These are phyloP conservation scores for Boletus semigastroideus DNA, from an alignment of 1,284 basidiomycete species.

Conservation along the genomic window DNA sequence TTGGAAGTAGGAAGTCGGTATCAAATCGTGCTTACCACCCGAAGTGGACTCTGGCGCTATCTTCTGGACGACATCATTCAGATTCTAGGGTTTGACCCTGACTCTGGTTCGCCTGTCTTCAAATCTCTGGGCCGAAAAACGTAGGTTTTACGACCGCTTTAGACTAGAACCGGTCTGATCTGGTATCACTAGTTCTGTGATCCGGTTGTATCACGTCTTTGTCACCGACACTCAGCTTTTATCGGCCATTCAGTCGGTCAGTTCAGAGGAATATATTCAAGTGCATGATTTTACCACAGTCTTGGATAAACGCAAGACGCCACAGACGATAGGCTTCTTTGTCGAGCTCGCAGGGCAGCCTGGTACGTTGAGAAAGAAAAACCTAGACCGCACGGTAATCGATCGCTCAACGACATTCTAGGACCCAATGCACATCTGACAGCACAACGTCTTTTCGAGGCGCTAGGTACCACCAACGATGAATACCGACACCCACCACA, in stretches of 20 bases:
- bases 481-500: not conserved
- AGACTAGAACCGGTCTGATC: not conserved
- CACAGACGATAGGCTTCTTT: conserved; percentile 13
- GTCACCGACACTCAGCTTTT: conserved; percentile 13
- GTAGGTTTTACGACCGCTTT: not conserved
- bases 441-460: conserved; percentile 7
- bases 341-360: conserved; percentile 7
- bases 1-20: conserved; percentile 12
- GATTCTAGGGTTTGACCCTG: conserved; percentile 16
- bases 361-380: not conserved
- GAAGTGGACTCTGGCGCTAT: conserved; percentile 21
- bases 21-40: conserved; percentile 17
- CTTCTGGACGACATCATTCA: conserved; percentile 18
- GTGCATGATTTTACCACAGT: conserved; percentile 12
- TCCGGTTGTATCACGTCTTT: conserved; percentile 2
- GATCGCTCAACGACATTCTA: not conserved
- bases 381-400: too few species aligned
- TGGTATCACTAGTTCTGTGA: not conserved
- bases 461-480: conserved; percentile 3
- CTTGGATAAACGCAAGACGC: conserved; percentile 11
- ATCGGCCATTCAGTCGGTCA: conserved; percentile 3
- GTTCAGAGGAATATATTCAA: conserved; percentile 3
- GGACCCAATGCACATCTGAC: conserved; percentile 3
- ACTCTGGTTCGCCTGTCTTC: conserved; percentile 13
- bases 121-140: conserved; percentile 12